Evolutionary conservation across 2,329 filamentous ascomycete species (phyloP), one percentile per base, ranked within the genome.

Genomic region (Hymenoscyphus infarciens): DNA sequence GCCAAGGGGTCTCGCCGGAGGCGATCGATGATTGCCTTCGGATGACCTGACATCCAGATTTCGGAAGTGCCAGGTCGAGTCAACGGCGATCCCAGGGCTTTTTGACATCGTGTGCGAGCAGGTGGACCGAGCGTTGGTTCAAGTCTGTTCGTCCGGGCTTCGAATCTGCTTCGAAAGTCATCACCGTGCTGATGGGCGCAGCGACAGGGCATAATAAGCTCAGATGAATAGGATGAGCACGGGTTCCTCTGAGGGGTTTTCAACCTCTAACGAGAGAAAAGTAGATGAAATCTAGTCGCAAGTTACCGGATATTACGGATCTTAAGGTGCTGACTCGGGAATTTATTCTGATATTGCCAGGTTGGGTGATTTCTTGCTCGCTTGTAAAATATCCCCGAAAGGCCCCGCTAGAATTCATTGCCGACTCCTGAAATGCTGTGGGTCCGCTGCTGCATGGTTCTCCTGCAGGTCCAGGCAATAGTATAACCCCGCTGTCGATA

Each of bases 391-490:
- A 49, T 49, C 42, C n/a, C 42, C 42, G 54, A 56, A 16, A 22
- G n/a, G 25, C 54, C 54, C n/a, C 33, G 10, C 22, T 22, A 10
- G 49, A n/a, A 56, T 29, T 35, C 19, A 31, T 33, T 56, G 54
- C 27, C 27, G 42, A 49, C 42, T 49, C 42, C 19, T 11, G 19
- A 49, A 56, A 31, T 31, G 10, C 15, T 35, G 16, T 56, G 33
- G 54, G 54, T 27, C 54, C 11, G 29, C 29, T 22, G 11, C 53
- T 55, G 54, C 54, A 49, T 49, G 33, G 33, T 53, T 22, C 49
- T 56, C n/a, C 61, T 66, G 64, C 62, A 66, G 58, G 63, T 59
- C 58, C 57, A 56, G 66, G 57, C 55, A 19, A 66, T 66, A 63
- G 31, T 42, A 64, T 27, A 33, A 15, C 33, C 11, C 39, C 61